These are phyloP conservation scores for Trichoderma parareesei DNA, from an alignment of 495 filamentous ascomycete genomes.

Conservation along the genomic window DNA sequence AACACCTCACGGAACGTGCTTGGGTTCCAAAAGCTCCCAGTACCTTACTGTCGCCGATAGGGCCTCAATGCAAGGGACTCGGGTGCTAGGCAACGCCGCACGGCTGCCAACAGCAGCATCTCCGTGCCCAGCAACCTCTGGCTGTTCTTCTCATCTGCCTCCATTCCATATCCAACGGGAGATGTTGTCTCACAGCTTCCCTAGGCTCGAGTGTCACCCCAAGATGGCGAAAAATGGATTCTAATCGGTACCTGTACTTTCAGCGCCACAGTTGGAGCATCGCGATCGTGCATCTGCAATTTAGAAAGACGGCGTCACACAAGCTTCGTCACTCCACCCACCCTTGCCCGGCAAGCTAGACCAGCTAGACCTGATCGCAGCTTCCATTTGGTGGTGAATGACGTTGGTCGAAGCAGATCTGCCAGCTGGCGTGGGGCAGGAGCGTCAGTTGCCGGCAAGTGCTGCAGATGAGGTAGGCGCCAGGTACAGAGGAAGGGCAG, in stretches of 20 bases:
- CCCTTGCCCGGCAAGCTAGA: background rate
- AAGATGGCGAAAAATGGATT: background rate
- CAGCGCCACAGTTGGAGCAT: background rate
- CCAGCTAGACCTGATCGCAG: background rate
- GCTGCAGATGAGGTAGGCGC: background rate
- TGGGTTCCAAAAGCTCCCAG: no score
- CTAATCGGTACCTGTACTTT: background rate
- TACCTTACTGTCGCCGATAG: no score
- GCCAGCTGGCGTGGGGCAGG: background rate
- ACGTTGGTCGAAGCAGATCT: slow-evolving; percentile 2
- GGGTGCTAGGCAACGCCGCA: background rate
- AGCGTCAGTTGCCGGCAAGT: background rate
- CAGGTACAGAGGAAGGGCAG: background rate
- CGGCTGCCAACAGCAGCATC: background rate
- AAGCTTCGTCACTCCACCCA: background rate
- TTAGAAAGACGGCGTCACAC: background rate
- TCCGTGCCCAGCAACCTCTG: background rate
- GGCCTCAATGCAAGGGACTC: background rate
- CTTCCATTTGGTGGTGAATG: background rate
- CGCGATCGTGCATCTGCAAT: background rate
- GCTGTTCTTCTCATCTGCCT: background rate
- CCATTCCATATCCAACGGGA: background rate
- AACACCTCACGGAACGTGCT: no score
- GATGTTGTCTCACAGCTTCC: background rate
- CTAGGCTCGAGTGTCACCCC: background rate